Evolutionary conservation across 2,329 filamentous ascomycete species (phyloP), one percentile per base, ranked within the genome.

Genomic region (Nigrospora osmanthi): DNA sequence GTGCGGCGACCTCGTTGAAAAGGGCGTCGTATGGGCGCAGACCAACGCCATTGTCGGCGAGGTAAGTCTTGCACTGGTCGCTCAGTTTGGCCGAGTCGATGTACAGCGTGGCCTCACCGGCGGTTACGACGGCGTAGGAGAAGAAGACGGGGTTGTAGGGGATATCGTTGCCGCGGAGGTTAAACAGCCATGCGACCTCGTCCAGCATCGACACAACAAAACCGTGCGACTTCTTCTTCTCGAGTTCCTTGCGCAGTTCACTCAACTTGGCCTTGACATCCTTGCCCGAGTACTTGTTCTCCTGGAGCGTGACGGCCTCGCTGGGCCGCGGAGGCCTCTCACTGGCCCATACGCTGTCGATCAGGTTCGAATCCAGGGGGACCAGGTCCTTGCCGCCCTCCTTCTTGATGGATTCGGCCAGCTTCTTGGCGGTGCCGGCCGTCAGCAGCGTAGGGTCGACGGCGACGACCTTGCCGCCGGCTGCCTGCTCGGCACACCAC

Each of bases 81-180:
- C 75, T 81, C 28, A 97, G 67, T 64, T 96, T 95, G 13, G 78
- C 76, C 12, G 83, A 77, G 58, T 97, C 86, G 47, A 97, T 72
- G 58, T 96, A 98, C 6, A 98, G 75, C 1, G 83, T 89, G 19
- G 85, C 87, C 2, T 80, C 72, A 11, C 75, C 82, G 2, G 83
- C 80, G 2, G 93, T 97, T 50, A 98, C 72, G 36, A 93, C 78
- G 38, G 91, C 91, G 58, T 97, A 98, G 14, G 91, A 93, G 68
- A 97, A 97, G 72, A 98, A 97, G 41, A 98, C 93, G 0, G 93
- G 93, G 61, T 98, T 98, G 70, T 93, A 98, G 0, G 89, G 88
- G 52, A 98, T 97, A 61, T 97, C 93, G 63, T 78, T 93, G 55
- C 93, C 93, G 54, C 93, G 83, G 40, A 98, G 70, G 66, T 98